Percentiles rank a stretch among this genome's conserved stretches.
Conservation (phyloP, 2,329 filamentous ascomycete species). For the Penicillium sp. region DNA sequence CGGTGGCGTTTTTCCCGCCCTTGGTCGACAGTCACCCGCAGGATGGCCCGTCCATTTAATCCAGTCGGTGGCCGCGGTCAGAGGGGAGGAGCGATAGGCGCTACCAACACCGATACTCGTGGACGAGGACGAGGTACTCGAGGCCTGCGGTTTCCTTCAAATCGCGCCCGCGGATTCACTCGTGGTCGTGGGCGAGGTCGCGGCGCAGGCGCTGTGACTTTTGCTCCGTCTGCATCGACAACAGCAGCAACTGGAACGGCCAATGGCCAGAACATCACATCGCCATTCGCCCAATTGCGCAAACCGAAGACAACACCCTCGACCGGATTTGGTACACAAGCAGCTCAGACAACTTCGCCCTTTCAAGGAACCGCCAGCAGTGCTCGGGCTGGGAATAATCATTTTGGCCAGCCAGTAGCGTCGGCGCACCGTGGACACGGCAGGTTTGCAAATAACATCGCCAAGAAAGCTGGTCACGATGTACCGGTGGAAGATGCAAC, state of each 20-base stretch:
- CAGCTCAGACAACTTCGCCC: conserved; percentile 16
- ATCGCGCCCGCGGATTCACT: background rate
- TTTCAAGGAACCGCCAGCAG: conserved; percentile 18
- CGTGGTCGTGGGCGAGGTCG: conserved; percentile 24
- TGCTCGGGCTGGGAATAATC: too few species aligned
- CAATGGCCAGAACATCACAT: conserved; percentile 7
- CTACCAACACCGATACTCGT: conserved; percentile 13
- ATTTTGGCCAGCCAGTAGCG: too few species aligned
- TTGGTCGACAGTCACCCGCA: conserved; percentile 23
- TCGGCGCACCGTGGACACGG: too few species aligned
- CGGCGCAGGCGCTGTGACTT: conserved; percentile 18
- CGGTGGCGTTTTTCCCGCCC: conserved; percentile 17
- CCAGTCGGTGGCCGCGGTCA: conserved; percentile 25
- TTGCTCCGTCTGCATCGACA: conserved; percentile 9
- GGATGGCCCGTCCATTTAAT: conserved; percentile 30
- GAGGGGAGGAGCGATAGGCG: conserved; percentile 19
- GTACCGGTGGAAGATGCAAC: conserved; percentile 23
- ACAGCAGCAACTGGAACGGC: conserved; percentile 1
- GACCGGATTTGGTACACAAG: conserved; percentile 14
- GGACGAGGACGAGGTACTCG: conserved; percentile 26
- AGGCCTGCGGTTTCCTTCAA: conserved; percentile 6
- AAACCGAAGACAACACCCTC: conserved; percentile 13
- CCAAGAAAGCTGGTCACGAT: background rate
- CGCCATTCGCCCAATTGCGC: conserved; percentile 25
- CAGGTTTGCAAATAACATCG: too few species aligned